Percentiles rank a stretch among this genome's conserved stretches.
phyloP scores from a whole-genome alignment of 176 grass and related monocot species.

The Eragrostis curvula region DNA sequence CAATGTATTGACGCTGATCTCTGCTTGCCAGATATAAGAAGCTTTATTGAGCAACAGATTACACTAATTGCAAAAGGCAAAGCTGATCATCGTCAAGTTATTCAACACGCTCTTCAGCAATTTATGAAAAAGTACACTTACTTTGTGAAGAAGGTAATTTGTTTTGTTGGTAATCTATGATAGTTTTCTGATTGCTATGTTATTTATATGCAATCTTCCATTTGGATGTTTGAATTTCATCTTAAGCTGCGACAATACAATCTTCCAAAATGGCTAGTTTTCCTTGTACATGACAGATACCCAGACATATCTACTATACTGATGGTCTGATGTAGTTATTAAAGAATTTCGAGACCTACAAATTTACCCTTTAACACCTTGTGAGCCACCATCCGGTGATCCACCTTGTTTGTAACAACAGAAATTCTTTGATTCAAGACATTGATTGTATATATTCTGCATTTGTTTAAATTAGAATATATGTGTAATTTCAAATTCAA shows the following conservation, averaged over 20 bases:
- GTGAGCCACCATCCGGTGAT: background rate
- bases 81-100: conserved; percentile 71
- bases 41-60: conserved; percentile 99
- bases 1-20: conserved; percentile 97
- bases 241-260: background rate
- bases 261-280: conserved; percentile 10
- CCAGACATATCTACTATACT: background rate
- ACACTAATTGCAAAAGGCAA: conserved; percentile 92
- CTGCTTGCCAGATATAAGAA: conserved; percentile 92
- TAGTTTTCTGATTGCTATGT: background rate
- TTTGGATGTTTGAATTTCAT: conserved; percentile 1
- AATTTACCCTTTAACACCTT: background rate
- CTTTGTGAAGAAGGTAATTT: conserved; percentile 83
- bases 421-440: background rate
- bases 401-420: conserved; percentile 10
- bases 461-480: background rate
- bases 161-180: conserved; percentile 42
- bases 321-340: background rate
- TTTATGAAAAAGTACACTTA: conserved; percentile 89
- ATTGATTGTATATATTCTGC: background rate
- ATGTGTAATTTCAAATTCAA: background rate
- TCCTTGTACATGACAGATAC: background rate
- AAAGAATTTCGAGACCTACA: background rate
- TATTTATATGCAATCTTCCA: background rate
- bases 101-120: conserved; percentile 85